A percentile compares a stretch with the other conserved stretches of the same genome.
These are phyloP conservation scores for Talaromyces rugulosus DNA, from an alignment of 2,329 filamentous ascomycete species.

Conservation along the genomic window DNA sequence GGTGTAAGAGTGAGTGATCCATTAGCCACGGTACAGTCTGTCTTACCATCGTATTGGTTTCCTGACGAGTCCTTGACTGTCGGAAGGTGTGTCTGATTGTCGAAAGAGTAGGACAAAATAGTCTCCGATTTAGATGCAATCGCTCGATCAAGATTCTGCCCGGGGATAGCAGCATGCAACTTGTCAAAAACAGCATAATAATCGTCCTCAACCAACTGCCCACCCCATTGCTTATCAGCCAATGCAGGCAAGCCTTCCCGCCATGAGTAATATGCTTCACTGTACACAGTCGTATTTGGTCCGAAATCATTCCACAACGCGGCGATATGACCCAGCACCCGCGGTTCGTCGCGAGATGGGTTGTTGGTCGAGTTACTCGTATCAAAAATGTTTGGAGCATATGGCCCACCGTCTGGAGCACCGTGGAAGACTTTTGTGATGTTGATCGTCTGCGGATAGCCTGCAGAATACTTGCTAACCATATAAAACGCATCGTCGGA, in stretches of 20 bases:
- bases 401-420: slow-evolving; percentile 38
- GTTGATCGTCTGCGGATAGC: slow-evolving; percentile 42
- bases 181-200: slow-evolving; percentile 38
- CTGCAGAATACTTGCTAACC: slow-evolving; percentile 45
- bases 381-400: slow-evolving; percentile 48
- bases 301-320: slow-evolving; percentile 53
- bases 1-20: slow-evolving; percentile 29
- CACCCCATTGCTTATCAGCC: slow-evolving; percentile 54
- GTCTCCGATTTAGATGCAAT: slow-evolving; percentile 37
- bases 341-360: slow-evolving; percentile 34
- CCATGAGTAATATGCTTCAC: slow-evolving; percentile 49
- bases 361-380: slow-evolving; percentile 45
- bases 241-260: slow-evolving; percentile 45
- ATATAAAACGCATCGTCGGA: slow-evolving; percentile 50
- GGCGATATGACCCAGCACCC: slow-evolving; percentile 44
- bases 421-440: slow-evolving; percentile 45
- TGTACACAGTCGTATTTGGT: slow-evolving; percentile 44
- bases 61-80: slow-evolving; percentile 25
- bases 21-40: slow-evolving; percentile 30
- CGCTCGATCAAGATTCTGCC: slow-evolving; percentile 45
- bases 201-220: slow-evolving; percentile 38
- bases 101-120: slow-evolving; percentile 44
- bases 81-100: slow-evolving; percentile 24
- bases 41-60: slow-evolving; percentile 28
- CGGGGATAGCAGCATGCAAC: slow-evolving; percentile 41